A percentile compares a stretch with the other conserved stretches of the same genome.
Evolutionary conservation across 805 yeast species (phyloP).

Genomic region (Ogataea pini): DNA sequence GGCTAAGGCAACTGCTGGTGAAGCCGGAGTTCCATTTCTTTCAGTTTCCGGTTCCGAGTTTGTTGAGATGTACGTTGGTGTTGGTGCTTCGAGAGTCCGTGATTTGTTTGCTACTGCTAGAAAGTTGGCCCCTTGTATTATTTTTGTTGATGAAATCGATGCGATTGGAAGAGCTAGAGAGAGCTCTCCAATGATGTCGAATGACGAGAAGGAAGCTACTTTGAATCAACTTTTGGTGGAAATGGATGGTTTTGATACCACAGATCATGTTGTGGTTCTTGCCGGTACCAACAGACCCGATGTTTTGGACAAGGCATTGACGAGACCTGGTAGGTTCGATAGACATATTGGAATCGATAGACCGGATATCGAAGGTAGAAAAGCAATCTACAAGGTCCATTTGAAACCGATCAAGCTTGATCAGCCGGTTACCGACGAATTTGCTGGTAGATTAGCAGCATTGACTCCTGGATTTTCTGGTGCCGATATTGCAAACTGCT

Average conservation of each 20-base stretch:
- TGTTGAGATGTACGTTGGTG: conserved; percentile 99
- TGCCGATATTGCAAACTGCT: conserved; percentile 96
- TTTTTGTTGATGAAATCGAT: conserved; percentile 98
- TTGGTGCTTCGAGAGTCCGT: conserved; percentile 97
- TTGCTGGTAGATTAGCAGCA: conserved; percentile 89
- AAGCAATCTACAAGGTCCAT: conserved; percentile 88
- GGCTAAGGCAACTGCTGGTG: conserved; percentile 99
- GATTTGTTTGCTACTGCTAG: conserved; percentile 92
- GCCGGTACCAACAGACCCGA: conserved; percentile 98
- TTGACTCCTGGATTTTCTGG: conserved; percentile 98
- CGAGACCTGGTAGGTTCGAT: conserved; percentile 98
- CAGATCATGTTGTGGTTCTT: conserved; percentile 92
- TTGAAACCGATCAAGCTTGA: conserved; percentile 68
- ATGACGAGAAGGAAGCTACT: conserved; percentile 96
- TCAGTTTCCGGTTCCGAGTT: conserved; percentile 97
- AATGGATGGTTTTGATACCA: conserved; percentile 94
- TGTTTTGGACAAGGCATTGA: conserved; percentile 84
- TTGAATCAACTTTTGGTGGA: conserved; percentile 94
- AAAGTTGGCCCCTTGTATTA: conserved; percentile 90
- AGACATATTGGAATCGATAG: conserved; percentile 88
- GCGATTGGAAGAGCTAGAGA: conserved; percentile 95
- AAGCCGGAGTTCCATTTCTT: conserved; percentile 95
- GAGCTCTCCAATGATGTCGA: conserved; percentile 68
- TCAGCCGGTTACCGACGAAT: conserved; percentile 46
- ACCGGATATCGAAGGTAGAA: conserved; percentile 94